Evolutionary conservation across 441 rosid species (phyloP).

Genomic region (Breynia disticha): DNA sequence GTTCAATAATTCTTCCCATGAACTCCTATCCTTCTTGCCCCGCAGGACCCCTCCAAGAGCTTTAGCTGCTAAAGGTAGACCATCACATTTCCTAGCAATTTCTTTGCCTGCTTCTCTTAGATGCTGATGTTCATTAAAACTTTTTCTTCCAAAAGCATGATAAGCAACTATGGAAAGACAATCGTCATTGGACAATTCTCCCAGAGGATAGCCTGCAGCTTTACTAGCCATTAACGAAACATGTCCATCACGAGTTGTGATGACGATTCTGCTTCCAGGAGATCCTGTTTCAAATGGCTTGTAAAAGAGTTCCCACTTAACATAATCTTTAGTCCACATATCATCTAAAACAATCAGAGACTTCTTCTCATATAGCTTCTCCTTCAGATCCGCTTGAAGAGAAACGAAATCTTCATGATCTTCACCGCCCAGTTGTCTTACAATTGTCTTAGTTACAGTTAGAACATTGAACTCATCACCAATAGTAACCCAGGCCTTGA

Average conservation of each 20-base stretch:
- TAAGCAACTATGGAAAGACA: conserved; percentile 3
- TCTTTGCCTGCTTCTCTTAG: background rate
- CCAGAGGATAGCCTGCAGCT: background rate
- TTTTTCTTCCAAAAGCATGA: background rate
- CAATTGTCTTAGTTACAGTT: background rate
- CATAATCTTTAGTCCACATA: background rate
- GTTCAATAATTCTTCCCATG: conserved; percentile 8
- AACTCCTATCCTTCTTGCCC: background rate
- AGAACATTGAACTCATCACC: background rate
- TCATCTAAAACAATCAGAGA: background rate
- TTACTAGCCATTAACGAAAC: background rate
- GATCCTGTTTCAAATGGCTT: background rate
- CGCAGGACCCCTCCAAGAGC: conserved; percentile 16
- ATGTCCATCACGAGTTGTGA: conserved; percentile 6
- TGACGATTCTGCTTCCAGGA: background rate
- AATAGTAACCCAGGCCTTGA: too few species aligned
- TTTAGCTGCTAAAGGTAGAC: conserved; percentile 18
- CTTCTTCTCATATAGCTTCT: background rate
- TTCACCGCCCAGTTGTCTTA: background rate
- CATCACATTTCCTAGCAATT: conserved; percentile 6
- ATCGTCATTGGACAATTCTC: background rate
- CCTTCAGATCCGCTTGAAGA: background rate
- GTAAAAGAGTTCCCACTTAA: background rate
- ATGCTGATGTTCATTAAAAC: background rate
- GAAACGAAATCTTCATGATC: background rate